These are phyloP conservation scores for Phascolomyces articulosus DNA, from an alignment of 371 early-diverging fungal species.

Conservation along the genomic window DNA sequence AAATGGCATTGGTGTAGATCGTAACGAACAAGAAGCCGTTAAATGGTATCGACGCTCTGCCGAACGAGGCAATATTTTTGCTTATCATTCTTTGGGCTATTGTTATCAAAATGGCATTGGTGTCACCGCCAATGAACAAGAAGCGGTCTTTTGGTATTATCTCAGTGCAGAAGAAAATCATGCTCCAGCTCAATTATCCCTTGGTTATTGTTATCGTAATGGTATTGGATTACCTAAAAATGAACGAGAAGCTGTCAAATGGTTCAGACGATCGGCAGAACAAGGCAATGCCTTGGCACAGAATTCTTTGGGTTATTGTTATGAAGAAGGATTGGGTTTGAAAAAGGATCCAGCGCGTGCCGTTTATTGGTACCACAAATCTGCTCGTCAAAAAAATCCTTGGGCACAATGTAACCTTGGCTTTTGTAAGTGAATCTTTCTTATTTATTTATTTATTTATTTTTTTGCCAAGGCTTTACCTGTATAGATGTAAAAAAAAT, in stretches of 20 bases:
- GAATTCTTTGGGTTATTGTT: conserved; percentile 83
- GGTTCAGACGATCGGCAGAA: conserved; percentile 68
- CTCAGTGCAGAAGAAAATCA: conserved; percentile 62
- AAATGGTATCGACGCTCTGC: conserved; percentile 76
- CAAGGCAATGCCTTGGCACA: conserved; percentile 78
- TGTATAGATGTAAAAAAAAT: no score
- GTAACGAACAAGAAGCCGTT: conserved; percentile 65
- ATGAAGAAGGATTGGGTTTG: conserved; percentile 75
- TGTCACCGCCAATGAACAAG: conserved; percentile 61
- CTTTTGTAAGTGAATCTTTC: conserved; percentile 52
- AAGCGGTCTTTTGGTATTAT: conserved; percentile 75
- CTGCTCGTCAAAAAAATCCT: conserved; percentile 78
- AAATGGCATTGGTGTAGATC: conserved; percentile 75
- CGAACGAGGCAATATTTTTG: conserved; percentile 76
- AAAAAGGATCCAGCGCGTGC: conserved; percentile 64
- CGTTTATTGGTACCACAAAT: conserved; percentile 73
- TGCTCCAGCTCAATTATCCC: conserved; percentile 73
- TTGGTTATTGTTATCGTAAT: conserved; percentile 79
- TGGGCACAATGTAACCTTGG: conserved; percentile 87
- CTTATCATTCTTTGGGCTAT: conserved; percentile 78
- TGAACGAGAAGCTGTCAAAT: conserved; percentile 66
- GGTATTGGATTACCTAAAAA: conserved; percentile 73
- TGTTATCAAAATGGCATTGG: conserved; percentile 92
- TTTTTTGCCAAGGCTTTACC: no score
- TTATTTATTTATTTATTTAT: no score